A percentile compares a stretch with the other conserved stretches of the same genome.
These are phyloP conservation scores for Eleusine indica DNA, from an alignment of 176 grass and related monocot species.

Conservation along the genomic window DNA sequence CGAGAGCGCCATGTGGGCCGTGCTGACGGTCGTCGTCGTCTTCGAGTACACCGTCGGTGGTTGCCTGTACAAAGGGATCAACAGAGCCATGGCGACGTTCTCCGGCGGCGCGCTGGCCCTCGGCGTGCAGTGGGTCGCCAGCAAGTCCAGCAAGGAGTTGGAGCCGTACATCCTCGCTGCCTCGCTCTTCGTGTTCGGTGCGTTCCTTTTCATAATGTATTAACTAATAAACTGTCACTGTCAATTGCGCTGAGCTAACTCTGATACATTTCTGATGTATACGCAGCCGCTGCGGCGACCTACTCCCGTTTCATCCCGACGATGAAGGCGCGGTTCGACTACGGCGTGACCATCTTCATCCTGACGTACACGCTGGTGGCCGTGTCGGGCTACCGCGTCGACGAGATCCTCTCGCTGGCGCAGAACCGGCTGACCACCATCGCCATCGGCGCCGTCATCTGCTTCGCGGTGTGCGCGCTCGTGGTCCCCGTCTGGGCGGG, in stretches of 20 bases:
- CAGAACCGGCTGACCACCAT: constrained; percentile 64
- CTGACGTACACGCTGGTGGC: constrained; percentile 85
- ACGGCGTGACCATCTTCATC: constrained; percentile 94
- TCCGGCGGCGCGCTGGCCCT: constrained; percentile 66
- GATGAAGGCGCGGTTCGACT: constrained; percentile 82
- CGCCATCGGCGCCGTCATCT: constrained; percentile 65
- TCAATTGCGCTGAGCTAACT: too few species aligned
- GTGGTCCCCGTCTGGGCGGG: constrained; percentile 80
- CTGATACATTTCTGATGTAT: too few species aligned
- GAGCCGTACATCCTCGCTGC: constrained; percentile 60
- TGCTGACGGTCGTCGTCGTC: constrained; percentile 65
- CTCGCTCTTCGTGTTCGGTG: constrained; percentile 86
- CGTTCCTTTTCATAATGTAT: background rate
- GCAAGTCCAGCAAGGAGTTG: constrained; percentile 51
- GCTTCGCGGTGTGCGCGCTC: constrained; percentile 59
- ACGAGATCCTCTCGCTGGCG: constrained; percentile 51
- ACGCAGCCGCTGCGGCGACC: constrained; percentile 66
- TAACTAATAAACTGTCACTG: too few species aligned
- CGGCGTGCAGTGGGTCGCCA: constrained; percentile 75
- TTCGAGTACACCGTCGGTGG: constrained; percentile 93
- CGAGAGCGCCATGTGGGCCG: constrained; percentile 61
- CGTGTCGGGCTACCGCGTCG: constrained; percentile 87
- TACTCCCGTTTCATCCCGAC: constrained; percentile 86
- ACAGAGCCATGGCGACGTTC: constrained; percentile 67
- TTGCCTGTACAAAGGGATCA: constrained; percentile 83